Percentiles rank a stretch among this genome's conserved stretches.
Evolutionary conservation across 192 early-diverging fungal genomes (phyloP).

Genomic region (Phycomyces nitens): DNA sequence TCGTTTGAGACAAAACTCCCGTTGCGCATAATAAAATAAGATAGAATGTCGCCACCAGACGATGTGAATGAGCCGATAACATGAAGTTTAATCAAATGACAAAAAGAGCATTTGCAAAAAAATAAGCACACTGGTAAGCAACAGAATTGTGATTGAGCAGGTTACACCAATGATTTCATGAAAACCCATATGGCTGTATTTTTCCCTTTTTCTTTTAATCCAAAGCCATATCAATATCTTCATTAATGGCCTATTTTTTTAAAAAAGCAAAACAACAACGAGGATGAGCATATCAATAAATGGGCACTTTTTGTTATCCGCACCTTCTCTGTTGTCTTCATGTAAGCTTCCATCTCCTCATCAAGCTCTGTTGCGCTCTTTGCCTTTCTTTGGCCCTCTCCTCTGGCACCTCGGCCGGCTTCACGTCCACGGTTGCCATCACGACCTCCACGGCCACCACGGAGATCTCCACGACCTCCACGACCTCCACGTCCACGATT

Average conservation of each 20-base stretch:
- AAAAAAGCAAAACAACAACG: too few species aligned
- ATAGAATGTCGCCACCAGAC: too few species aligned
- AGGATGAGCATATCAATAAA: neutral
- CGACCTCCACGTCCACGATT: constrained; percentile 2
- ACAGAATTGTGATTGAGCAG: too few species aligned
- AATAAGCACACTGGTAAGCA: too few species aligned
- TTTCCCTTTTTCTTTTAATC: neutral
- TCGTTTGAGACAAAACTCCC: too few species aligned
- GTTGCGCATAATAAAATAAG: too few species aligned
- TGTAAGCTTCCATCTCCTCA: constrained; percentile 56
- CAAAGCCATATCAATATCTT: constrained; percentile 15
- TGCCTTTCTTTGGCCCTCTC: neutral
- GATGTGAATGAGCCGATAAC: too few species aligned
- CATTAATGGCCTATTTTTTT: constrained; percentile 8
- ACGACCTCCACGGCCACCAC: constrained; percentile 10
- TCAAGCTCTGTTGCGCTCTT: constrained; percentile 47
- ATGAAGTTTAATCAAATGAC: too few species aligned
- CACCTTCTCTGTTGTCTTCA: constrained; percentile 30
- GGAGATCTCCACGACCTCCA: neutral
- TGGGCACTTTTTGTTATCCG: neutral
- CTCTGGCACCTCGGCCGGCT: constrained; percentile 7
- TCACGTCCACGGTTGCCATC: constrained; percentile 1
- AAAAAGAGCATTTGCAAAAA: too few species aligned
- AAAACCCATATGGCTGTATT: neutral
- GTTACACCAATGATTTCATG: constrained; percentile 1